Evolutionary conservation across 139 green algal species (phyloP), one percentile per base, ranked within the genome.

Genomic region (Yamagishiella unicocca): DNA sequence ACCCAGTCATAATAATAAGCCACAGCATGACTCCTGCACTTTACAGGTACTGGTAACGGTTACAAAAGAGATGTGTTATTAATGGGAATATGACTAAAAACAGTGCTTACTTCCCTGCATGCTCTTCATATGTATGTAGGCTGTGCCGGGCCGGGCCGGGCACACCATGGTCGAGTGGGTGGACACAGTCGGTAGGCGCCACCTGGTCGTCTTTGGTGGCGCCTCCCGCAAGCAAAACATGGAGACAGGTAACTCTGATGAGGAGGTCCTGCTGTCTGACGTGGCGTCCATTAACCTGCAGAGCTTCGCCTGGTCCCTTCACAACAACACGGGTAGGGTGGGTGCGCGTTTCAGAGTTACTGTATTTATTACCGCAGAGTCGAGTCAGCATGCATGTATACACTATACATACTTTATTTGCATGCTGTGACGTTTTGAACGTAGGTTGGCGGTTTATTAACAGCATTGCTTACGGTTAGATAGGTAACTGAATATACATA

Each of bases 131-230:
- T 35, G 6, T 67, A 14, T 8, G 10, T 40, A 84, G 78, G 43
- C 40, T 50, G 55, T 84, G 0, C 29, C 35, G 0, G 78, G 58
- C 2, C 78, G 78, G 38, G 38, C 78, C 31, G 78, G 46, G 8
- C 78, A 84, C 58, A 33, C 55, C 4, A 84, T 84, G 78, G 58
- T 84, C 0, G 78, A 84, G 37, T 84, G 58, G 55, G 1, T 43
- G 54, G 78, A 84, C 24, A 25, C 27, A 0, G 38, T 21, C 0
- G 58, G 58, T 6, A 55, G 58, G 58, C 78, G 78, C 3, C 38
- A 84, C 40, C 55, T 84, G 9, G 78, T 84, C 27, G 58, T 84
- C 4, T 84, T 74, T 35, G 78, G 78, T 7, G 78, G 78, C 25
- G 27, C 74, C 31, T 3, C 72, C 72, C 19, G 22, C 64, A 50